Percentiles rank a stretch among this genome's conserved stretches.
Evolutionary conservation across 2,329 filamentous ascomycete genomes (phyloP).

Genomic region (Calonectria ilicicola): DNA sequence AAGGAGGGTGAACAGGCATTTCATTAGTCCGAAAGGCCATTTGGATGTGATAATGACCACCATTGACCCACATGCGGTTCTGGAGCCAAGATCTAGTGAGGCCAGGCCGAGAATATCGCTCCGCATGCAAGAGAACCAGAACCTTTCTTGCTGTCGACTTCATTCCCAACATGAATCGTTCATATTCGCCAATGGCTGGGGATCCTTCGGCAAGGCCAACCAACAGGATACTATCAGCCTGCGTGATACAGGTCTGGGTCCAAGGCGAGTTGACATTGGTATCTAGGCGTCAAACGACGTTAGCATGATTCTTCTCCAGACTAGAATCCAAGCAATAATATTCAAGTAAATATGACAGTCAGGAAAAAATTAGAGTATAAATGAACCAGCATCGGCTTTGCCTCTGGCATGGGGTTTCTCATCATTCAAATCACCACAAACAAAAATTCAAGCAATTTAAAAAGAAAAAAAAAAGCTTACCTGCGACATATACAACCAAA

Average conservation of each 20-base stretch:
- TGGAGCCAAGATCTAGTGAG: conserved; percentile 89
- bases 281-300: conserved; percentile 65
- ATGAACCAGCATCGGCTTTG: conserved; percentile 66
- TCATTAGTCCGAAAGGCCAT: conserved; percentile 87
- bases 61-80: conserved; percentile 97
- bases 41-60: conserved; percentile 96
- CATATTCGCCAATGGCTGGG: conserved; percentile 93
- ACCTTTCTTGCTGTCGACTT: conserved; percentile 97
- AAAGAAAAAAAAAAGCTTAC: conserved; percentile 56
- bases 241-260: conserved; percentile 97
- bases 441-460: background rate
- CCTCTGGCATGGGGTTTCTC: conserved; percentile 65
- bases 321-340: conserved; percentile 18
- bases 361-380: conserved; percentile 78
- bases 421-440: conserved; percentile 55
- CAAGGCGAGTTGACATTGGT: conserved; percentile 97
- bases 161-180: conserved; percentile 94
- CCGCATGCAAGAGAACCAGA: conserved; percentile 87
- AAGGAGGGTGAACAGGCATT: conserved; percentile 80
- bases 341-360: conserved; percentile 47
- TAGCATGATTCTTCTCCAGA: conserved; percentile 38
- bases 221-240: conserved; percentile 95
- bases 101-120: conserved; percentile 87
- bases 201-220: conserved; percentile 93
- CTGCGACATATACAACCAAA: conserved; percentile 92